Conservation (phyloP, 192 early-diverging fungal species). For the Coemansia sp. region DNA sequence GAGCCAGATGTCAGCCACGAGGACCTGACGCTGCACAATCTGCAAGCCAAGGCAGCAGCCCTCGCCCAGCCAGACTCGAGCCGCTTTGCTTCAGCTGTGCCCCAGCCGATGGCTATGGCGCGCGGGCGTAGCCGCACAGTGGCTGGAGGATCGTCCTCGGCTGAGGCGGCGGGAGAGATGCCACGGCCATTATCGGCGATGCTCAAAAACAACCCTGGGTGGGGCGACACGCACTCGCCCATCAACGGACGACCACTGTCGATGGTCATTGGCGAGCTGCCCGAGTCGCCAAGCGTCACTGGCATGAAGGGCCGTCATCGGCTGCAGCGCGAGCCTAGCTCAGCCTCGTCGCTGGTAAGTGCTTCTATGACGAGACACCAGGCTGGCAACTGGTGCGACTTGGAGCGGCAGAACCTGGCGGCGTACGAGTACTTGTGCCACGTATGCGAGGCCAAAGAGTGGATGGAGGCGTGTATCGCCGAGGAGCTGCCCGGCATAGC, state of each 20-base stretch:
- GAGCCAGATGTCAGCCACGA: slow-evolving; percentile 17
- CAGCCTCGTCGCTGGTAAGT: slow-evolving; percentile 12
- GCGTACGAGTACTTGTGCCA: slow-evolving; percentile 99
- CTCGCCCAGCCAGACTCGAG: slow-evolving; percentile 12
- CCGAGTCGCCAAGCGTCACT: slow-evolving; percentile 58
- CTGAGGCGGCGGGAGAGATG: neutral
- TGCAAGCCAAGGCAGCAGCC: slow-evolving; percentile 29
- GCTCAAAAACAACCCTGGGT: neutral
- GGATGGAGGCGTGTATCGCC: slow-evolving; percentile 93
- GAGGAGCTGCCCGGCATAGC: slow-evolving; percentile 81
- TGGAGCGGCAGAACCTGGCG: slow-evolving; percentile 82
- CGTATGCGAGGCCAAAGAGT: slow-evolving; percentile 99
- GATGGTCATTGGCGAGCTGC: slow-evolving; percentile 45
- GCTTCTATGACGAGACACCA: neutral
- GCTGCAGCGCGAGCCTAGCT: slow-evolving; percentile 51
- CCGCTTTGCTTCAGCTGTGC: slow-evolving; percentile 8
- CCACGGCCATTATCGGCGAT: slow-evolving; percentile 6
- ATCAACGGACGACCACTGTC: slow-evolving; percentile 37
- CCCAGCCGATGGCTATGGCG: slow-evolving; percentile 6
- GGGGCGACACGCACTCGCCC: slow-evolving; percentile 17
- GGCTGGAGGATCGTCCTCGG: slow-evolving; percentile 11
- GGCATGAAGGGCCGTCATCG: slow-evolving; percentile 55
- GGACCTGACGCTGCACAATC: slow-evolving; percentile 17
- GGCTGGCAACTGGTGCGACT: slow-evolving; percentile 81
- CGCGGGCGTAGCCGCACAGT: slow-evolving; percentile 51